Conservation (phyloP, 805 yeast species). For the Isabelozyma gotoi region DNA sequence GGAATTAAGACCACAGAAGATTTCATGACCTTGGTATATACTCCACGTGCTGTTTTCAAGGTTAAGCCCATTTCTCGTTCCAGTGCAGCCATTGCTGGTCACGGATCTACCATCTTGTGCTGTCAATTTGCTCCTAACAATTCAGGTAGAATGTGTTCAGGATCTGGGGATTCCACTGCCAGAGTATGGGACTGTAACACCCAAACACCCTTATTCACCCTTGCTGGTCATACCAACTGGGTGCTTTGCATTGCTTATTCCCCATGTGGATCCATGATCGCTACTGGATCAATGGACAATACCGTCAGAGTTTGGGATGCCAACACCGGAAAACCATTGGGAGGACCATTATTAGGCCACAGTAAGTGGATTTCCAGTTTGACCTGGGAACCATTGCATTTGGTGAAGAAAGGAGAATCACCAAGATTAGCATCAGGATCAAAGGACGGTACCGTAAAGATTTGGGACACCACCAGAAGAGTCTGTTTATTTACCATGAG, state of each 20-base stretch:
- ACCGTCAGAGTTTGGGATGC: slow-evolving; percentile 89
- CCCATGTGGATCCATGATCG: slow-evolving; percentile 86
- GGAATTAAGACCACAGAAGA: slow-evolving; percentile 90
- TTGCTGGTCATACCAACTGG: slow-evolving; percentile 89
- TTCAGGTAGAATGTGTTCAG: slow-evolving; percentile 83
- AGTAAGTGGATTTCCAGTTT: slow-evolving; percentile 85
- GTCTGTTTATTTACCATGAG: slow-evolving; percentile 67
- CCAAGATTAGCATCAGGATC: slow-evolving; percentile 84
- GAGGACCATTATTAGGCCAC: slow-evolving; percentile 78
- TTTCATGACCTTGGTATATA: slow-evolving; percentile 82
- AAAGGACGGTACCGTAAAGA: slow-evolving; percentile 83
- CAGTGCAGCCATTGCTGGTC: slow-evolving; percentile 91
- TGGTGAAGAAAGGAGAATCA: slow-evolving; percentile 60
- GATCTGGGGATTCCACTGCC: slow-evolving; percentile 95
- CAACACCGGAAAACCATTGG: slow-evolving; percentile 67
- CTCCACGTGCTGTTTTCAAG: slow-evolving; percentile 93
- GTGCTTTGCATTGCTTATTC: slow-evolving; percentile 89
- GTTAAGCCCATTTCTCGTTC: slow-evolving; percentile 90
- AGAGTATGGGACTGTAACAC: slow-evolving; percentile 97
- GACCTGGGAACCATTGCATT: slow-evolving; percentile 92
- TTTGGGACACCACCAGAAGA: slow-evolving; percentile 84
- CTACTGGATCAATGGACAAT: slow-evolving; percentile 95
- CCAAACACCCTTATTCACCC: slow-evolving; percentile 80
- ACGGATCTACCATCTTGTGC: slow-evolving; percentile 89
- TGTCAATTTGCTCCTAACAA: slow-evolving; percentile 92